Base-by-base conservation (phyloP, 2,329 filamentous ascomycete genomes). In the Paraphaeosphaeria minitans region DNA sequence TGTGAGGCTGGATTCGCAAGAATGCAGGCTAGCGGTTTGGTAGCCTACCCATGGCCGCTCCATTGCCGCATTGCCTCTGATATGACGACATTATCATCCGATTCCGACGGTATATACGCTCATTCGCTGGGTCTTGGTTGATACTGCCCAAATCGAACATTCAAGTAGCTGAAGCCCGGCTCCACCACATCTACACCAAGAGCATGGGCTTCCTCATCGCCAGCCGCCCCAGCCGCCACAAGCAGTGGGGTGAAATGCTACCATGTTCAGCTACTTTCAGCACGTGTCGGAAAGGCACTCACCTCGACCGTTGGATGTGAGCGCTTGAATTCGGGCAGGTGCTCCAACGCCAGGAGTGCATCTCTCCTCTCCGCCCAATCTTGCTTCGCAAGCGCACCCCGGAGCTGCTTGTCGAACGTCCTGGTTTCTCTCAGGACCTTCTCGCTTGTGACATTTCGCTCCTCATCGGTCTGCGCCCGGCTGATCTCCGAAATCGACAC, bases 401-500 rank as follows among this genome's bases (percentile, higher is more conserved):
- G 41, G 19, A 43, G 13, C n/a, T 43, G 41, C 19, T 43, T 43
- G 13, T 43, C 41, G 41, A 43, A 43, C 2, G 41, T 24, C 19
- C 41, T 7, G 4, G 41, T 22, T 24, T 43, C 41, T 22, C 41
- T 24, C 21, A 43, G 16, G 19, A 43, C 41, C 21, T 43, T 43
- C 10, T 43, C 41, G 10, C 41, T 16, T 12, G 19, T 43, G 21
- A 24, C 4, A 13, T 3, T 13, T 35, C 33, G 27, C 5, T 55
- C 52, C 45, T 55, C 52, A 8, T 55, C 42, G 29, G 52, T 55
- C 19, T 39, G 7, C 7, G 52, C 42, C 14, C 29, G 24, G 1
- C 27, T 12, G 16, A 55, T 55, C 21, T 47, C 42, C 19, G 22
- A 9, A 33, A 55, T 55, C n/a, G 52, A 55, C 16, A 29, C 33